A percentile compares a stretch with the other conserved stretches of the same genome.
phyloP scores from a whole-genome alignment of 108 stramenopile genomes.

The Bacterosira constricta region DNA sequence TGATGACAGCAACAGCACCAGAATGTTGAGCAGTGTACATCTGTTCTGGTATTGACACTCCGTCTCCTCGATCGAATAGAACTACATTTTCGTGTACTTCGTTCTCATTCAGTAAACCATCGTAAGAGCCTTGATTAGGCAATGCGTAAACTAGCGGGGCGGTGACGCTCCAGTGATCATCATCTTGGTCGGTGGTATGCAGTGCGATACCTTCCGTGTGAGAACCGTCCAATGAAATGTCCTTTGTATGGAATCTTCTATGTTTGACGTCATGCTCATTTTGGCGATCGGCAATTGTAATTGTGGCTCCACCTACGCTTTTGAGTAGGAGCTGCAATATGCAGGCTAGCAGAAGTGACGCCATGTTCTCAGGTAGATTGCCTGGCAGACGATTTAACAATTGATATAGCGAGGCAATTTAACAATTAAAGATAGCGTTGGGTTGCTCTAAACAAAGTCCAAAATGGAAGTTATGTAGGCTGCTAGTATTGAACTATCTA shows the following conservation, averaged over 20 bases:
- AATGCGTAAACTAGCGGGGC: not conserved
- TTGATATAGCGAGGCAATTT: too few species aligned
- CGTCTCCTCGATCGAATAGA: not conserved
- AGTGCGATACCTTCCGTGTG: not conserved
- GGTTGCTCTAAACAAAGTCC: too few species aligned
- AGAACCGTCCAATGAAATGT: not conserved
- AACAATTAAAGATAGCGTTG: too few species aligned
- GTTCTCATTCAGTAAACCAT: not conserved
- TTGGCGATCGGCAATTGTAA: not conserved
- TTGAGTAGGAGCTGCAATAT: not conserved
- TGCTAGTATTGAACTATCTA: constrained; percentile 40
- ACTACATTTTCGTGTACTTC: not conserved
- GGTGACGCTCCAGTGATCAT: not conserved
- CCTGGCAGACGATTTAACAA: too few species aligned
- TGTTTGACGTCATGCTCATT: not conserved
- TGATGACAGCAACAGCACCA: not conserved
- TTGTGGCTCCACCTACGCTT: not conserved
- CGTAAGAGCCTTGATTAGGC: not conserved
- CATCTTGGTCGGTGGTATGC: not conserved
- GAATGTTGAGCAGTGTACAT: not conserved
- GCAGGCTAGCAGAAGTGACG: not conserved
- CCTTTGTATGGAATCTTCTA: not conserved
- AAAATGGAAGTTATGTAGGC: not conserved
- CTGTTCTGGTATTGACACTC: not conserved
- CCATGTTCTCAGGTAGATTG: too few species aligned